Percentiles rank a stretch among this genome's conserved stretches.
Evolutionary conservation across 345 rosid genomes (phyloP).

Genomic region (Erodium maritimum): DNA sequence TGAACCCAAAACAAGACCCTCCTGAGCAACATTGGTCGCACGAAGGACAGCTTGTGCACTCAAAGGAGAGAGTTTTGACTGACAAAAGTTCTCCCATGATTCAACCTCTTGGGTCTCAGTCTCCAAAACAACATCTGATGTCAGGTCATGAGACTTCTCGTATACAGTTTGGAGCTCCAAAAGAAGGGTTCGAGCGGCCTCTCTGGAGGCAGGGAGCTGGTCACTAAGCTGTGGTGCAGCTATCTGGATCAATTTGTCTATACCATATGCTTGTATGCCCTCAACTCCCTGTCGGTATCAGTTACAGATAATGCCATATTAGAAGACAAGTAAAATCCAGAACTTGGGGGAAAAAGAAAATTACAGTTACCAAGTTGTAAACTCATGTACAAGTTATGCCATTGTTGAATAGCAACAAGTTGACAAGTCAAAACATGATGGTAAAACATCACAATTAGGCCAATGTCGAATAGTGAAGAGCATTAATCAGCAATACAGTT

Average conservation of each 20-base stretch:
- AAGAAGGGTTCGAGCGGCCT: slow-evolving; percentile 80
- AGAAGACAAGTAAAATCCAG: not conserved
- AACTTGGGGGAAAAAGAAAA: not conserved
- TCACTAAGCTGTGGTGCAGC: slow-evolving; percentile 90
- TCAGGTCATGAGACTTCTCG: slow-evolving; percentile 34
- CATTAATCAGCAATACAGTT: too few species aligned
- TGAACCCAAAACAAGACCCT: slow-evolving; percentile 45
- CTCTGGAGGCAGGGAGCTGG: slow-evolving; percentile 91
- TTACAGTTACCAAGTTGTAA: not conserved
- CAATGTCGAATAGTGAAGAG: not conserved
- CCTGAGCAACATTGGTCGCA: slow-evolving; percentile 51
- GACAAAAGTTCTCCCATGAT: slow-evolving; percentile 81
- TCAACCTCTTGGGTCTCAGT: slow-evolving; percentile 32
- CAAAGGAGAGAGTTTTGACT: slow-evolving; percentile 62
- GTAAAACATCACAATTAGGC: not conserved
- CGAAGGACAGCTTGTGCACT: slow-evolving; percentile 92
- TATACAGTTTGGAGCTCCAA: slow-evolving; percentile 65
- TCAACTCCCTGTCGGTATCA: slow-evolving; percentile 52
- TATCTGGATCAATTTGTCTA: slow-evolving; percentile 64
- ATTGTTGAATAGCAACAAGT: not conserved
- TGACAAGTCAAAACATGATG: not conserved
- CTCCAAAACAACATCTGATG: slow-evolving; percentile 10
- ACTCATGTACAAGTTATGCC: not conserved
- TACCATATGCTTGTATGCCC: slow-evolving; percentile 72
- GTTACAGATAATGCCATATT: not conserved